Evolutionary conservation across 2,329 filamentous ascomycete species (phyloP).

Genomic region (Herpotrichia juniperi): DNA sequence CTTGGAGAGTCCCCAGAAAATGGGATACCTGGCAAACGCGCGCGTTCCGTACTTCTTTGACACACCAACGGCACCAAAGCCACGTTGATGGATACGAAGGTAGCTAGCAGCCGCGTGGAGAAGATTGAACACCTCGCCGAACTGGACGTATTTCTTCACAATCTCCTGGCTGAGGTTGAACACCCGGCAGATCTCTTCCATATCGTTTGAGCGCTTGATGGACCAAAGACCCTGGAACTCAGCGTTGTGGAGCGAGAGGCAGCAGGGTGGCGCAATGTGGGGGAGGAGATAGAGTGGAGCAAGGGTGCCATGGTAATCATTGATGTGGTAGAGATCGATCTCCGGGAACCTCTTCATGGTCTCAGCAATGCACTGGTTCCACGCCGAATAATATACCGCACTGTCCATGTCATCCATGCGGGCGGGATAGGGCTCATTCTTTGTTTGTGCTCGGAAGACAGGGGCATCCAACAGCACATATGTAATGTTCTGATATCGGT

Average conservation of each 20-base stretch:
- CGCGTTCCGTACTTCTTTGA: slow-evolving; percentile 72
- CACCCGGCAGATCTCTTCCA: slow-evolving; percentile 67
- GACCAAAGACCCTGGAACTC: slow-evolving; percentile 74
- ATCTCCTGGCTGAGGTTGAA: slow-evolving; percentile 66
- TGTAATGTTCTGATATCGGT: slow-evolving; percentile 68
- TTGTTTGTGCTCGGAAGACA: slow-evolving; percentile 68
- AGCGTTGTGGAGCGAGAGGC: slow-evolving; percentile 70
- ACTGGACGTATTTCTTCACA: slow-evolving; percentile 68
- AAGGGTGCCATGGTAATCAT: slow-evolving; percentile 67
- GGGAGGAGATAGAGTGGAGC: slow-evolving; percentile 71
- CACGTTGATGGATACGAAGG: slow-evolving; percentile 69
- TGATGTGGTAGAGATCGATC: slow-evolving; percentile 69
- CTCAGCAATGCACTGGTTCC: slow-evolving; percentile 73
- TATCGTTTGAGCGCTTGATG: slow-evolving; percentile 66
- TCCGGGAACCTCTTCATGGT: slow-evolving; percentile 65
- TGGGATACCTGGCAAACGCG: slow-evolving; percentile 69
- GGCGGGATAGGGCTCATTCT: slow-evolving; percentile 67
- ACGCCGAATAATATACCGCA: slow-evolving; percentile 72
- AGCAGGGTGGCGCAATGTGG: slow-evolving; percentile 66
- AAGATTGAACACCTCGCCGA: slow-evolving; percentile 72
- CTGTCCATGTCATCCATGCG: slow-evolving; percentile 73
- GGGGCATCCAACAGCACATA: slow-evolving; percentile 71
- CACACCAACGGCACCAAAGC: slow-evolving; percentile 71
- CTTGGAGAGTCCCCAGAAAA: slow-evolving; percentile 70
- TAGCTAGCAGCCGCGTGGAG: slow-evolving; percentile 71